Conservation (phyloP, 352 stramenopile species). For the Phytophthora crassamura region DNA sequence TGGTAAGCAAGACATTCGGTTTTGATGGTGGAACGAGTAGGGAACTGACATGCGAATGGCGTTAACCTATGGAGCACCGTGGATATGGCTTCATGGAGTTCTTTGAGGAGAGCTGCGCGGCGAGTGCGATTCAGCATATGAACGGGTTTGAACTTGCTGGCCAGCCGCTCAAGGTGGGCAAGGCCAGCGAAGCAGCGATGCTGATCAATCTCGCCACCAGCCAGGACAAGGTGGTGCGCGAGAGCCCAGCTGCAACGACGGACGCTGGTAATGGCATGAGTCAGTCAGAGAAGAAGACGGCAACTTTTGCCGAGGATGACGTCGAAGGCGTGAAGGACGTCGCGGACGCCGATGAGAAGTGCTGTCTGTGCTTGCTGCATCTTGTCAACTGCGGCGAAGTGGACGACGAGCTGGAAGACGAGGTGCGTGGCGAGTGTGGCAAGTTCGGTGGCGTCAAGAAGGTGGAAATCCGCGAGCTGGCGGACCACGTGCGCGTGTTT, state of each 20-base stretch:
- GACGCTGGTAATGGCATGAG: background rate
- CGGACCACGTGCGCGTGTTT: slow-evolving; percentile 81
- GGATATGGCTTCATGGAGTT: slow-evolving; percentile 85
- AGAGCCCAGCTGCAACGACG: slow-evolving; percentile 24
- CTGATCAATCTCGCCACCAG: slow-evolving; percentile 72
- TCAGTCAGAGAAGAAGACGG: slow-evolving; percentile 32
- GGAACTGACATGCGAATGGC: background rate
- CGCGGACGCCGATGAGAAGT: slow-evolving; percentile 40
- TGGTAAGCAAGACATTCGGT: slow-evolving; percentile 37
- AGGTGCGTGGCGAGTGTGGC: slow-evolving; percentile 73
- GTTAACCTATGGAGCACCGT: slow-evolving; percentile 48
- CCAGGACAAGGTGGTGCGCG: slow-evolving; percentile 66
- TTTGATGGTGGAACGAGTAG: background rate
- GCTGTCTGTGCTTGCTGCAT: slow-evolving; percentile 78
- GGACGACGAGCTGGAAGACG: slow-evolving; percentile 70
- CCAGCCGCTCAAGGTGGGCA: slow-evolving; percentile 79
- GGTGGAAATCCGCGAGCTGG: slow-evolving; percentile 69
- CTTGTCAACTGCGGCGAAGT: slow-evolving; percentile 76
- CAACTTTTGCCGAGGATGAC: slow-evolving; percentile 59
- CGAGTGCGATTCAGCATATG: slow-evolving; percentile 85
- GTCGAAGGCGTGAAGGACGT: slow-evolving; percentile 66
- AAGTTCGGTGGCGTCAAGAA: slow-evolving; percentile 63
- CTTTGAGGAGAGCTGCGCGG: slow-evolving; percentile 58
- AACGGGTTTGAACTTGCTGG: slow-evolving; percentile 82
- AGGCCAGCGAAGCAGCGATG: slow-evolving; percentile 72